A percentile compares a stretch with the other conserved stretches of the same genome.
phyloP scores from a whole-genome alignment of 2,329 filamentous ascomycete species.

The Polychaeton citri region DNA sequence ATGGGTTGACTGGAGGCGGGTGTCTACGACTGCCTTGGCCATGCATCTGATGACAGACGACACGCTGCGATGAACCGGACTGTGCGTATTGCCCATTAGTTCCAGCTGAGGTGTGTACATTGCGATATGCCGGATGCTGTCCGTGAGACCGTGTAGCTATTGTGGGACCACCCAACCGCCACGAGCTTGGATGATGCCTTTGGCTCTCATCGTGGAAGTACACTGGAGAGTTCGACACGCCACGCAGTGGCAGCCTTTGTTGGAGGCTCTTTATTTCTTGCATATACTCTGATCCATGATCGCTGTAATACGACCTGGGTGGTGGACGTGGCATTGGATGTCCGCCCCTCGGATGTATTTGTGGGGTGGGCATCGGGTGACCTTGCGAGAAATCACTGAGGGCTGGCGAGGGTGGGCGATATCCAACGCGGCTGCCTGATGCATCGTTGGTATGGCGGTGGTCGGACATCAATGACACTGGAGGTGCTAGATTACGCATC shows the following conservation, averaged over 20 bases:
- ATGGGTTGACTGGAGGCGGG: conserved; percentile 10
- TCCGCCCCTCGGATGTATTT: conserved; percentile 15
- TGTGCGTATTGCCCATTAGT: conserved; percentile 10
- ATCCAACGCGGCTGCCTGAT: conserved; percentile 28
- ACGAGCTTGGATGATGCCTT: conserved; percentile 12
- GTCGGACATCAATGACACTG: conserved; percentile 19
- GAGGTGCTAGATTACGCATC: conserved; percentile 19
- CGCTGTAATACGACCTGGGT: conserved; percentile 16
- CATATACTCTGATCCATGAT: conserved; percentile 13
- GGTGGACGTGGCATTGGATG: conserved; percentile 14
- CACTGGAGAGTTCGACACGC: conserved; percentile 13
- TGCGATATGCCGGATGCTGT: conserved; percentile 1
- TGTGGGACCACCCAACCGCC: conserved; percentile 4
- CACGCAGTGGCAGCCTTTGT: conserved; percentile 14
- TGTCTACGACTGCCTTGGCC: conserved; percentile 11
- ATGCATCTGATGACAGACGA: conserved; percentile 6
- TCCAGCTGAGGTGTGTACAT: too few species aligned
- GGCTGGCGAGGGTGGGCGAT: conserved; percentile 30
- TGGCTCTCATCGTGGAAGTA: conserved; percentile 11
- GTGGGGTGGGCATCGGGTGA: conserved; percentile 4
- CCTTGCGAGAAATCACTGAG: conserved; percentile 26
- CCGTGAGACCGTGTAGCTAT: conserved; percentile 1
- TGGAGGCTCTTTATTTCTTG: conserved; percentile 11
- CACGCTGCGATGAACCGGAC: too few species aligned
- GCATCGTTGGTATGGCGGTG: too few species aligned